Evolutionary conservation across 2,329 filamentous ascomycete genomes (phyloP).

Genomic region (Trichocomaceae sp.): DNA sequence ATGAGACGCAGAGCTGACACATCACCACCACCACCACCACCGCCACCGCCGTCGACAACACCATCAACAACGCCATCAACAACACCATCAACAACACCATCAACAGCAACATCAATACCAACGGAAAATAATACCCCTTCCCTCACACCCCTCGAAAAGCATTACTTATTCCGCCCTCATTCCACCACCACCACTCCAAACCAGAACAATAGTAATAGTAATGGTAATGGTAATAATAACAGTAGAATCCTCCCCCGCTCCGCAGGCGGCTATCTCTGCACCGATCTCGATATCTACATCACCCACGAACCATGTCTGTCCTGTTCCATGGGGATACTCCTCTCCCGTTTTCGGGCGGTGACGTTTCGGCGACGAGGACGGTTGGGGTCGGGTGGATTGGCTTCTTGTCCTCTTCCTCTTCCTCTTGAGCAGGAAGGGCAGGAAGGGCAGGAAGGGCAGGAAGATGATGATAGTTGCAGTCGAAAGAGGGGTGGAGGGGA

Average conservation of each 20-base stretch:
- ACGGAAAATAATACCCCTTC: neutral
- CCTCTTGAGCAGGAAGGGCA: neutral
- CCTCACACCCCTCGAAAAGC: slow-evolving; percentile 40
- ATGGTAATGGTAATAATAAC: no score
- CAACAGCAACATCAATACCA: slow-evolving; percentile 4
- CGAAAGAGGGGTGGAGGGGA: slow-evolving; percentile 6
- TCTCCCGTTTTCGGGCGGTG: slow-evolving; percentile 83
- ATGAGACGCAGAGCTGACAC: slow-evolving; percentile 31
- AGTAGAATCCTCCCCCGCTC: slow-evolving; percentile 62
- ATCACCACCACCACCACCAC: neutral
- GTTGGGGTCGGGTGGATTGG: slow-evolving; percentile 79
- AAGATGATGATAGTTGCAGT: neutral
- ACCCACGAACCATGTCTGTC: slow-evolving; percentile 95
- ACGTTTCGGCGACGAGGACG: slow-evolving; percentile 59
- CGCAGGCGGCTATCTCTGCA: slow-evolving; percentile 83
- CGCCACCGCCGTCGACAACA: no score
- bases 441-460: no score
- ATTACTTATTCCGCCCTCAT: slow-evolving; percentile 39
- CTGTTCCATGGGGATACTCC: slow-evolving; percentile 93
- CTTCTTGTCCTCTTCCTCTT: slow-evolving; percentile 40
- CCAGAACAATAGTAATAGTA: no score
- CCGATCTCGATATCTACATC: slow-evolving; percentile 85
- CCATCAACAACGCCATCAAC: neutral
- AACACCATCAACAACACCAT: neutral
- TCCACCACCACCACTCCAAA: slow-evolving; percentile 11